A percentile compares a stretch with the other conserved stretches of the same genome.
These are phyloP conservation scores for Thecaphora frezii DNA, from an alignment of 1,284 basidiomycete species.

Conservation along the genomic window DNA sequence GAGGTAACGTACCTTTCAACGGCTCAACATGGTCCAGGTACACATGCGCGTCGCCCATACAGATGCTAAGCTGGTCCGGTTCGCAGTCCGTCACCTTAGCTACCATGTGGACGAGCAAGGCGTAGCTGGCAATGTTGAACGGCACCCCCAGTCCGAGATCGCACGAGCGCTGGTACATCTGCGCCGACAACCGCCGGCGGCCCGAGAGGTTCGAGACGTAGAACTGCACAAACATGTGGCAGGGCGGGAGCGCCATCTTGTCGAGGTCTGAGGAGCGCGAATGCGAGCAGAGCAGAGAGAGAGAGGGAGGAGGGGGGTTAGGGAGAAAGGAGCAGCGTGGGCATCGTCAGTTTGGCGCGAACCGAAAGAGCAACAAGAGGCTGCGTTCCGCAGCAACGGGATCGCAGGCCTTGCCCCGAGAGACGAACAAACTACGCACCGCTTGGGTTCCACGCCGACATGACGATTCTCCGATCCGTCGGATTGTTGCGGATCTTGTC, in stretches of 20 bases:
- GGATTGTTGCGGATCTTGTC: conserved; percentile 89
- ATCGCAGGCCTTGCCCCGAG: no score
- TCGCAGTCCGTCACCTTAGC: conserved; percentile 84
- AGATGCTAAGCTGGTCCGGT: conserved; percentile 84
- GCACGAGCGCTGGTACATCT: conserved; percentile 97
- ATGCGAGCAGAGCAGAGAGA: neutral
- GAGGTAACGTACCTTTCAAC: conserved; percentile 63
- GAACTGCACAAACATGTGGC: conserved; percentile 98
- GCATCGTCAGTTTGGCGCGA: no score
- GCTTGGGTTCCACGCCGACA: conserved; percentile 96
- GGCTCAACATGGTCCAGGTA: conserved; percentile 90
- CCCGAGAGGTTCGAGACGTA: conserved; percentile 69
- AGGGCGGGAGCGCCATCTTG: conserved; percentile 93
- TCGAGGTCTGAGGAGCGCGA: conserved; percentile 85
- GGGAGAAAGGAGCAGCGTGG: no score
- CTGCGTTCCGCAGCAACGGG: no score
- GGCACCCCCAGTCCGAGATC: conserved; percentile 89
- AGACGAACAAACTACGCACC: conserved; percentile 63
- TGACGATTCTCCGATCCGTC: conserved; percentile 90
- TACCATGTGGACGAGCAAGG: conserved; percentile 93
- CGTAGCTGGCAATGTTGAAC: conserved; percentile 98
- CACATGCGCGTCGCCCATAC: conserved; percentile 92
- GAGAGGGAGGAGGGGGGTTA: no score
- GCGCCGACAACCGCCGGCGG: conserved; percentile 69
- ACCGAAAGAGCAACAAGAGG: no score